Evolutionary conservation across 1,284 basidiomycete genomes (phyloP).

Genomic region (Austroboletus rostrupii): DNA sequence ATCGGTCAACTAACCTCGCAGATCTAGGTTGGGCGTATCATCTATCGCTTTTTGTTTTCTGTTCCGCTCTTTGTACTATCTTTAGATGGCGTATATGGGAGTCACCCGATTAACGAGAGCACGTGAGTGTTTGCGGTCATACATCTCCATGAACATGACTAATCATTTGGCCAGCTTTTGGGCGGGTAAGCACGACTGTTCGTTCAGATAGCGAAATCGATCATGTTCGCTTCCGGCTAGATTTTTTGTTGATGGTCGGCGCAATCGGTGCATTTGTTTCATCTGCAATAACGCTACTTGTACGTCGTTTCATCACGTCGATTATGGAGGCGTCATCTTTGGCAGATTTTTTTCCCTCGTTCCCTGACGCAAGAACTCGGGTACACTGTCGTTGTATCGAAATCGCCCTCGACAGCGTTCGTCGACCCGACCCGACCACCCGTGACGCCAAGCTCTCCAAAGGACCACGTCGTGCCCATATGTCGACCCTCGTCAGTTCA

Average conservation of each 20-base stretch:
- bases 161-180: constrained; percentile 37
- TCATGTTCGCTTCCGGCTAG: constrained; percentile 28
- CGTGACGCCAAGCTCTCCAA: constrained; percentile 19
- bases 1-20: constrained; percentile 2
- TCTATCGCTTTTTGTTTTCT: constrained; percentile 68
- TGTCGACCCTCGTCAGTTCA: constrained; percentile 14
- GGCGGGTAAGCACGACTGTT: constrained; percentile 36
- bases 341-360: constrained; percentile 71
- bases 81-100: constrained; percentile 52
- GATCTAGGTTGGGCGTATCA: constrained; percentile 53
- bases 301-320: constrained; percentile 24
- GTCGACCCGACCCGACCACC: constrained; percentile 10
- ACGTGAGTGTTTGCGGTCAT: constrained; percentile 42
- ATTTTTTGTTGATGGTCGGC: constrained; percentile 64
- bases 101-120: constrained; percentile 46
- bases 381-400: constrained; percentile 40
- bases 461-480: constrained; percentile 16
- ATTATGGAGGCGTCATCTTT: not conserved
- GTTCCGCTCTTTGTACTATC: constrained; percentile 61
- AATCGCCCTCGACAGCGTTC: constrained; percentile 15
- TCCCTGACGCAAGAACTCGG: constrained; percentile 60
- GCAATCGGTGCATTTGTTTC: constrained; percentile 71
- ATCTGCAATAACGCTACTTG: constrained; percentile 69
- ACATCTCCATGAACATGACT: constrained; percentile 4
- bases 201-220: not conserved